A percentile compares a stretch with the other conserved stretches of the same genome.
phyloP scores from a whole-genome alignment of 1,139 yeast species.

The Debaryomyces psychrophilus region DNA sequence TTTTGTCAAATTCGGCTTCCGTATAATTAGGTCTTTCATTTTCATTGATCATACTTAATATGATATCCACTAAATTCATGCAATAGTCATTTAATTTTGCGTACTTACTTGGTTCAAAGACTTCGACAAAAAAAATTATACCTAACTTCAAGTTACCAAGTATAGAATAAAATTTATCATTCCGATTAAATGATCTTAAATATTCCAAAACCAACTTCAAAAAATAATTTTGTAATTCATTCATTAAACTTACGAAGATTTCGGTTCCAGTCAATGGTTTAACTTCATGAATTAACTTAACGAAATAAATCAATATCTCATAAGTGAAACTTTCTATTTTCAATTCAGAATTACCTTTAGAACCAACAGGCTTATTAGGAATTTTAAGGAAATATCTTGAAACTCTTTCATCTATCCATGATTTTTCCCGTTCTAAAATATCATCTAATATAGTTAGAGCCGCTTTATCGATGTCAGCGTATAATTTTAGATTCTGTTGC shows the following conservation, averaged over 20 bases:
- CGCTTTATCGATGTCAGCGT: constrained; percentile 49
- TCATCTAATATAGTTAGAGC: constrained; percentile 47
- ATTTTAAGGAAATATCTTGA: constrained; percentile 31
- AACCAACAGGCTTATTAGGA: constrained; percentile 8
- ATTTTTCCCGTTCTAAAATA: constrained; percentile 42
- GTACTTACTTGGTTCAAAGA: constrained; percentile 41
- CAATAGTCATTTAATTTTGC: constrained; percentile 42
- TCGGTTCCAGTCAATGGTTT: constrained; percentile 47
- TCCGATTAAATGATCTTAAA: constrained; percentile 27
- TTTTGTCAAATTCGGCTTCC: constrained; percentile 31
- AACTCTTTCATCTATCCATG: constrained; percentile 35
- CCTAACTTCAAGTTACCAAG: constrained; percentile 38
- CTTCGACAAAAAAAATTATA: constrained; percentile 42
- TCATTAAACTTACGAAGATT: constrained; percentile 40
- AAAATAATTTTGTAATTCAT: constrained; percentile 44
- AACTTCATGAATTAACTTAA: constrained; percentile 42
- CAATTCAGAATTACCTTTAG: constrained; percentile 14
- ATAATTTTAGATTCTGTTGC: constrained; percentile 44
- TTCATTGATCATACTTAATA: constrained; percentile 36
- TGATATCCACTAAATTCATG: constrained; percentile 38
- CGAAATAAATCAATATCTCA: constrained; percentile 46
- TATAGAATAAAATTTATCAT: constrained; percentile 20
- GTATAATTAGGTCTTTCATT: constrained; percentile 25
- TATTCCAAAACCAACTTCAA: constrained; percentile 39
- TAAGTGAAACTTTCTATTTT: constrained; percentile 46